Percentiles rank a stretch among this genome's conserved stretches.
These are phyloP conservation scores for Aspergillus ellipticus DNA, from an alignment of 495 filamentous ascomycete species.

Conservation along the genomic window DNA sequence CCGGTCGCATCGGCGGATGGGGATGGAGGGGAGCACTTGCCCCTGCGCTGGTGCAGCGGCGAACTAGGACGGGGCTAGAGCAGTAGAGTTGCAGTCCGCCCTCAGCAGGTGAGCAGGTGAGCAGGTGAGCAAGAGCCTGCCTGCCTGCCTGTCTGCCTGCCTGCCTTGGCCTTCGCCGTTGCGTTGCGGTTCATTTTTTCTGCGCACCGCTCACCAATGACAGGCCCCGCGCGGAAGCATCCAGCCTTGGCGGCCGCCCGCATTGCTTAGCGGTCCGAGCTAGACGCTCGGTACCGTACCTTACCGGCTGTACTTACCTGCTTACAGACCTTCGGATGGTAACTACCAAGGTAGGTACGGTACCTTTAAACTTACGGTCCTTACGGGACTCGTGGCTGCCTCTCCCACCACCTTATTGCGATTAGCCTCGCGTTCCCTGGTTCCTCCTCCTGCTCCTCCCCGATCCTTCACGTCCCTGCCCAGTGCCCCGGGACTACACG, in stretches of 20 bases:
- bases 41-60: not conserved
- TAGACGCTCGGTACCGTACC: not conserved
- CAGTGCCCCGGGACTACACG: too few relatives aligned
- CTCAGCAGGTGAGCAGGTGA: too few relatives aligned
- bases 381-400: too few relatives aligned
- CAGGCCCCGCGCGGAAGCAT: not conserved
- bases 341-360: too few relatives aligned
- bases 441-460: too few relatives aligned
- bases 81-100: not conserved
- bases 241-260: not conserved
- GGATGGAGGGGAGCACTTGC: not conserved
- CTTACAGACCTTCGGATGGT: too few relatives aligned
- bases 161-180: not conserved
- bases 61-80: not conserved
- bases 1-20: not conserved
- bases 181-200: not conserved
- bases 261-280: not conserved
- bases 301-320: too few relatives aligned
- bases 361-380: too few relatives aligned
- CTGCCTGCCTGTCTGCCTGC: not conserved
- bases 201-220: not conserved
- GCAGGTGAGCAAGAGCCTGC: not conserved
- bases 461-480: too few relatives aligned
- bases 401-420: too few relatives aligned
- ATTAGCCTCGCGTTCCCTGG: too few relatives aligned